Conservation (phyloP, 768 basidiomycete species). For the Trametes cubensis region DNA sequence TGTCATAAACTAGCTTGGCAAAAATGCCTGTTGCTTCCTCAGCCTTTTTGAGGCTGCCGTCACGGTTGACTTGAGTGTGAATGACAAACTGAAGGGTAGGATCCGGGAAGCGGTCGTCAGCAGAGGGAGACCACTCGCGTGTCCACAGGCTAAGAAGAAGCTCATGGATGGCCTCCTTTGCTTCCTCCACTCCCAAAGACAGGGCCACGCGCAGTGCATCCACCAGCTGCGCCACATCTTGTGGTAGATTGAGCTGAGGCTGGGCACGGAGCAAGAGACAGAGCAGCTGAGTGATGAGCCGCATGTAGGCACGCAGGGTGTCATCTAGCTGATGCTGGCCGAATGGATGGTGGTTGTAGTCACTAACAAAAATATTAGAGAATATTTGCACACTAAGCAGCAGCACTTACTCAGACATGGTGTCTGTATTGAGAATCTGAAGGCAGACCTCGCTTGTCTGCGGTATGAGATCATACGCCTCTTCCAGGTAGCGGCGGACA, state of each 20-base stretch:
- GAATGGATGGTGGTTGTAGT: slow-evolving; percentile 7
- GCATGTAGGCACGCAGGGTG: slow-evolving; percentile 6
- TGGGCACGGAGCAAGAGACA: not conserved
- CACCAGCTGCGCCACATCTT: not conserved
- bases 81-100: slow-evolving; percentile 9
- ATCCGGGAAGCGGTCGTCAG: slow-evolving; percentile 1
- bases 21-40: slow-evolving; percentile 9
- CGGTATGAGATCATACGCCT: not conserved
- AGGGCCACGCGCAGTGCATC: not conserved
- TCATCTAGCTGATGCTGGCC: slow-evolving; percentile 6
- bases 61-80: slow-evolving; percentile 2
- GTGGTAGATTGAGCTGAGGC: not conserved
- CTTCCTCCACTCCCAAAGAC: not conserved
- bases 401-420: not conserved
- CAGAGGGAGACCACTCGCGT: not conserved
- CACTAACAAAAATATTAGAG: not conserved
- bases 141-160: slow-evolving; percentile 8
- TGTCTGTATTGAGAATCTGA: slow-evolving; percentile 11
- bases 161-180: not conserved
- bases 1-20: slow-evolving; percentile 10
- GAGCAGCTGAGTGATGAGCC: slow-evolving; percentile 1
- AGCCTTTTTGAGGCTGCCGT: slow-evolving; percentile 10
- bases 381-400: not conserved
- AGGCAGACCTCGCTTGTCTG: slow-evolving; percentile 1
- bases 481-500: not conserved